Evolutionary conservation across 2,329 filamentous ascomycete species (phyloP).

Genomic region (Dryadomyces sulphureus): DNA sequence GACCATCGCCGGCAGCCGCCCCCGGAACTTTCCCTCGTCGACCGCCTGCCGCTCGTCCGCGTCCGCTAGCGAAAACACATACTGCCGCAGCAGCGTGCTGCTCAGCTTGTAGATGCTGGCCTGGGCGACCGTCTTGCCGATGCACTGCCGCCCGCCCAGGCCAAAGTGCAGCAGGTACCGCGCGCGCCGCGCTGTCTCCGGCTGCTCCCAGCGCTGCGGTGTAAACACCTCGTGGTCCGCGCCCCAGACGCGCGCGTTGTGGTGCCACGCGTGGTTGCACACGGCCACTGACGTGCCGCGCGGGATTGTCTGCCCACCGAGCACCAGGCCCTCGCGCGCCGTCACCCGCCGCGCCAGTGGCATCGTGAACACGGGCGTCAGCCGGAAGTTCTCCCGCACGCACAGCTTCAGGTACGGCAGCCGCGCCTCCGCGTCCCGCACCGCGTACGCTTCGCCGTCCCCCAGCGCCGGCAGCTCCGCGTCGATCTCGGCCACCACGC

Average conservation of each 20-base stretch:
- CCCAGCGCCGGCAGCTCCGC: conserved; percentile 2
- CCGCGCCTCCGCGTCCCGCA: conserved; percentile 10
- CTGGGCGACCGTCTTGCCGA: conserved; percentile 20
- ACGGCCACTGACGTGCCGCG: conserved; percentile 8
- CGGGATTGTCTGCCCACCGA: not conserved
- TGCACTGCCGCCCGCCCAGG: conserved; percentile 17
- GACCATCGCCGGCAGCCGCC: conserved; percentile 7
- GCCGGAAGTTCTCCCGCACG: conserved; percentile 19
- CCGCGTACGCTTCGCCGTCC: conserved; percentile 11
- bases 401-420: conserved; percentile 16
- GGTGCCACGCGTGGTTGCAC: conserved; percentile 20
- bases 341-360: conserved; percentile 16
- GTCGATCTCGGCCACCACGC: conserved; percentile 13
- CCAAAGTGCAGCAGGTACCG: conserved; percentile 21
- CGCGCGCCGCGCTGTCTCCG: conserved; percentile 8
- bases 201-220: conserved; percentile 14
- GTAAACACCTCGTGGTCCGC: conserved; percentile 17
- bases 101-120: conserved; percentile 20
- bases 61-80: conserved; percentile 17
- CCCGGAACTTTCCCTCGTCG: conserved; percentile 4
- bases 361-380: conserved; percentile 21
- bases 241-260: conserved; percentile 18
- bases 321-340: conserved; percentile 12
- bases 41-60: conserved; percentile 4
- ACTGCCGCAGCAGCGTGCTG: conserved; percentile 17